A percentile compares a stretch with the other conserved stretches of the same genome.
Conservation (phyloP, 306 rosid species). For the Castanopsis chinensis region DNA sequence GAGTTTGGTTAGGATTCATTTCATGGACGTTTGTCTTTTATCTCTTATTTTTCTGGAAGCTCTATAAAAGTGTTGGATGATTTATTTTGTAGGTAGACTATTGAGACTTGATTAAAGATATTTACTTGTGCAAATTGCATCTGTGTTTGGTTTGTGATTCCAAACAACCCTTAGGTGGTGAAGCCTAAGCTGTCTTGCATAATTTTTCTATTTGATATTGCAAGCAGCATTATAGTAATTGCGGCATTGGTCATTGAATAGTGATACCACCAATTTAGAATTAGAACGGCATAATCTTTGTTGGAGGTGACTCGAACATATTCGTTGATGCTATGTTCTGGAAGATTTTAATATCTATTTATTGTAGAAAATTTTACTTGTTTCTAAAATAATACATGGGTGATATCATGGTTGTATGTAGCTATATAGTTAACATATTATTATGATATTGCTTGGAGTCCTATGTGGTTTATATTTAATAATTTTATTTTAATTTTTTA, state of each 20-base stretch:
- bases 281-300: not conserved
- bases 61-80: no score
- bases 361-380: not conserved
- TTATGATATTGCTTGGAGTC: conserved; percentile 14
- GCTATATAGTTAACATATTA: conserved; percentile 1
- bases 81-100: no score
- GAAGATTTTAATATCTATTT: not conserved
- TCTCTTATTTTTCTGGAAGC: no score
- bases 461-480: conserved; percentile 14
- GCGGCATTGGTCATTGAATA: not conserved
- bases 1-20: no score
- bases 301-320: not conserved
- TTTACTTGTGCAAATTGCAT: no score
- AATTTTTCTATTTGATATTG: not conserved
- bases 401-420: not conserved
- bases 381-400: conserved; percentile 2
- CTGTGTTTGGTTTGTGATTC: no score
- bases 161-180: no score
- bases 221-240: not conserved
- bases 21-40: no score
- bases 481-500: not conserved
- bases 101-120: no score
- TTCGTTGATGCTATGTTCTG: not conserved
- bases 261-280: not conserved
- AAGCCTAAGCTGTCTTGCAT: no score